Percentiles rank a stretch among this genome's conserved stretches.
Evolutionary conservation across 2,329 filamentous ascomycete species (phyloP).

Genomic region (Lasiodiplodia citricola): DNA sequence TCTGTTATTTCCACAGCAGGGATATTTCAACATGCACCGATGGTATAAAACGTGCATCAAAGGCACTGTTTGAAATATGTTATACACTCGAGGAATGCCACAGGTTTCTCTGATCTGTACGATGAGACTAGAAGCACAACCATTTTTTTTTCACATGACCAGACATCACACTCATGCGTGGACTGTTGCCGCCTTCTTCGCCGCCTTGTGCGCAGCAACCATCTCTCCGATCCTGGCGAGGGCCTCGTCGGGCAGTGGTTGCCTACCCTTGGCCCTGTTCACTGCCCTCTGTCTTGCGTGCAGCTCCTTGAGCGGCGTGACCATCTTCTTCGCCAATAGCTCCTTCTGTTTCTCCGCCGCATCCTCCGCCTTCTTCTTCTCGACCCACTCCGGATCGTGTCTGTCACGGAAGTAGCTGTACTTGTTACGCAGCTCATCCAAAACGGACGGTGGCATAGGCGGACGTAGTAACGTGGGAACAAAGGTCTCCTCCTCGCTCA

Average conservation of each 20-base stretch:
- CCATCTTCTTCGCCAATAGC: constrained; percentile 41
- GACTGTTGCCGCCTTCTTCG: constrained; percentile 13
- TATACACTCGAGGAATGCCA: constrained; percentile 21
- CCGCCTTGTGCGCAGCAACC: constrained; percentile 36
- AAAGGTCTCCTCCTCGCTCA: constrained; percentile 77
- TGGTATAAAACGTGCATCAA: neutral
- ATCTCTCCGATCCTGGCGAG: constrained; percentile 50
- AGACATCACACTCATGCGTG: constrained; percentile 2
- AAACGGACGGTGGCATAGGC: constrained; percentile 78
- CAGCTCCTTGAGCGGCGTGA: constrained; percentile 55
- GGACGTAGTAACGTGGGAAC: constrained; percentile 76
- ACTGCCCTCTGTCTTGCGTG: constrained; percentile 31
- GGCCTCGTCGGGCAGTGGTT: constrained; percentile 44
- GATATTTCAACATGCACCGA: neutral
- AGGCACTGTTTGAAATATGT: neutral
- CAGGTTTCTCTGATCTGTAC: neutral
- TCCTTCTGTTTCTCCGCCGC: constrained; percentile 50
- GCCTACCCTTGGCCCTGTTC: constrained; percentile 38
- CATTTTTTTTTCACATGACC: neutral
- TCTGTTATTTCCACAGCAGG: neutral
- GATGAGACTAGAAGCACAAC: neutral
- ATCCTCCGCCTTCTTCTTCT: constrained; percentile 66
- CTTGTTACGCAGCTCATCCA: constrained; percentile 85
- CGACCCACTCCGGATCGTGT: constrained; percentile 76
- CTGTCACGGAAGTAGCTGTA: constrained; percentile 82